Percentiles rank a stretch among this genome's conserved stretches.
Conservation (phyloP, 2,329 filamentous ascomycete genomes). For the Aurifilum marmelostoma region DNA sequence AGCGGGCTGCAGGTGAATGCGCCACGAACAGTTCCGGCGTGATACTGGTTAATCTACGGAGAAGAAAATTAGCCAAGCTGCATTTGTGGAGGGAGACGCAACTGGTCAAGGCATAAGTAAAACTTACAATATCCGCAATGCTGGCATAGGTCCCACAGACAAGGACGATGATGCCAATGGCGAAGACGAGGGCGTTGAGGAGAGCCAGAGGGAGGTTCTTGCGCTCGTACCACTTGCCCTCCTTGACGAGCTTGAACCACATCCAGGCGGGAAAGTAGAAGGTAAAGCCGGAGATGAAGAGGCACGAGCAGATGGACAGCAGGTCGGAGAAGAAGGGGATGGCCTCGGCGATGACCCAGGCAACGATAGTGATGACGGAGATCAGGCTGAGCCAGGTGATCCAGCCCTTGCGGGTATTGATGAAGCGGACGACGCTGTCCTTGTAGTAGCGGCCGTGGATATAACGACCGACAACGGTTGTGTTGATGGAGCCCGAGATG, state of each 20-base stretch:
- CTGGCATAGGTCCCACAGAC: slow-evolving; percentile 36
- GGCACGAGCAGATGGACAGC: slow-evolving; percentile 56
- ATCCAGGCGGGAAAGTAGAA: slow-evolving; percentile 41
- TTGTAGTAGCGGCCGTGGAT: slow-evolving; percentile 50
- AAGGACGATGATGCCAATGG: slow-evolving; percentile 35
- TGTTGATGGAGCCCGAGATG: slow-evolving; percentile 73
- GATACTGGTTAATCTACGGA: slow-evolving; percentile 26
- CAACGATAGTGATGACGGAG: slow-evolving; percentile 60
- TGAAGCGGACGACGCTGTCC: slow-evolving; percentile 47
- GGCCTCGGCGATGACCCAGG: slow-evolving; percentile 72
- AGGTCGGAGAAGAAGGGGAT: slow-evolving; percentile 75
- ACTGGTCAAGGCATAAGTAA: no score
- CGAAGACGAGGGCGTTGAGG: slow-evolving; percentile 33
- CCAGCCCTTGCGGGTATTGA: slow-evolving; percentile 55
- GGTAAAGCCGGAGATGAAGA: slow-evolving; percentile 54
- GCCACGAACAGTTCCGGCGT: slow-evolving; percentile 25
- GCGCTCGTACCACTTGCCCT: slow-evolving; percentile 36
- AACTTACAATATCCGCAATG: slow-evolving; percentile 37
- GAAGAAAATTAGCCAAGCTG: slow-evolving; percentile 9
- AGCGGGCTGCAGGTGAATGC: slow-evolving; percentile 28
- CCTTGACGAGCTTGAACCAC: slow-evolving; percentile 40
- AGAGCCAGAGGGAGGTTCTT: slow-evolving; percentile 32
- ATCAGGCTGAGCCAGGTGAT: slow-evolving; percentile 60
- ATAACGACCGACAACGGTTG: slow-evolving; percentile 50
- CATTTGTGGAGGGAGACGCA: neutral